Conservation (phyloP, 148 eudicot species). For the Nepenthes mirabilis region DNA sequence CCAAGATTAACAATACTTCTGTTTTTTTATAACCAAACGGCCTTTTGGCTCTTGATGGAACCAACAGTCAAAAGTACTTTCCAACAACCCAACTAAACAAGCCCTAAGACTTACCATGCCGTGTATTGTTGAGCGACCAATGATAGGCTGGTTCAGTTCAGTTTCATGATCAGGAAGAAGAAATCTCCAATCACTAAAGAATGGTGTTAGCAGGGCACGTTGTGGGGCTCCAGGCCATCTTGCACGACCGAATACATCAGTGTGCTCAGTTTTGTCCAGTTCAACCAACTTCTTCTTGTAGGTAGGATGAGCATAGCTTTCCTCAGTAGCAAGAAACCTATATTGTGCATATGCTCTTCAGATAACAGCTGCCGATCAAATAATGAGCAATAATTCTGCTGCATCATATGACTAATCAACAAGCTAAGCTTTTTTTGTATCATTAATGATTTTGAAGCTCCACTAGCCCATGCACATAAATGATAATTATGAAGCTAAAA, state of each 20-base stretch:
- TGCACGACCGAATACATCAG: constrained; percentile 77
- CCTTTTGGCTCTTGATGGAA: too few species aligned
- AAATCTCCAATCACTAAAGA: constrained; percentile 47
- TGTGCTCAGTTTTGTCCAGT: constrained; percentile 57
- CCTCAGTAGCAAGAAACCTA: constrained; percentile 80
- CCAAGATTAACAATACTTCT: too few species aligned
- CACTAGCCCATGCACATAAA: too few species aligned
- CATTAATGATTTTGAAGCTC: too few species aligned
- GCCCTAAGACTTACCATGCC: constrained; percentile 33
- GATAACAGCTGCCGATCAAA: not conserved
- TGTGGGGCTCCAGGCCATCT: constrained; percentile 97
- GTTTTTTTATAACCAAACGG: too few species aligned
- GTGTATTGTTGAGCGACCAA: constrained; percentile 69
- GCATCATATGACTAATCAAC: not conserved
- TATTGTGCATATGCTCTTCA: not conserved
- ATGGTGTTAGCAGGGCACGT: constrained; percentile 66
- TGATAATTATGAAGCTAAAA: too few species aligned
- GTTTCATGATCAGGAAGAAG: constrained; percentile 46
- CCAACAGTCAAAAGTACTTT: too few species aligned
- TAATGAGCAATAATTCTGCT: not conserved
- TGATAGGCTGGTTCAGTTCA: constrained; percentile 66
- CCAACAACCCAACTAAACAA: too few species aligned
- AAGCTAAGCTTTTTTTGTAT: not conserved
- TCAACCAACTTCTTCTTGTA: constrained; percentile 80
- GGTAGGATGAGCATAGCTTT: constrained; percentile 76